Percentiles rank a stretch among this genome's conserved stretches.
Evolutionary conservation across 192 early-diverging fungal genomes (phyloP).

Genomic region (Funneliformis geosporum): DNA sequence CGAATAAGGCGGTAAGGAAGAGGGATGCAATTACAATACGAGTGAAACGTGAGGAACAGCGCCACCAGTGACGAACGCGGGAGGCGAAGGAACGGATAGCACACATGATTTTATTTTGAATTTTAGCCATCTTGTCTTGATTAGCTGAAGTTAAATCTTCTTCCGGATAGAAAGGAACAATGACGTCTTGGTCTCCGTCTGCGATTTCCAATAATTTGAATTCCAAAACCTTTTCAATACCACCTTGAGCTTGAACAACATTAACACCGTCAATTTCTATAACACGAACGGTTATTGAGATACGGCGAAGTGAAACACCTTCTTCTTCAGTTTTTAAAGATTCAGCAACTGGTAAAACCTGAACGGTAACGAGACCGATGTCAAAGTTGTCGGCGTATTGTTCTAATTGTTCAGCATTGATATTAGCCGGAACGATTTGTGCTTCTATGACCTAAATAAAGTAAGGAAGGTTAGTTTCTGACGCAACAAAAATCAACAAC

Average conservation of each 20-base stretch:
- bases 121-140: neutral
- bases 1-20: slow-evolving; percentile 14
- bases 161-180: neutral
- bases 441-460: slow-evolving; percentile 39
- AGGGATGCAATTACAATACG: slow-evolving; percentile 5
- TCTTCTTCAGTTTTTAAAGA: slow-evolving; percentile 45
- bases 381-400: slow-evolving; percentile 53
- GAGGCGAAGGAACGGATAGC: neutral
- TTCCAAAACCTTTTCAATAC: slow-evolving; percentile 58
- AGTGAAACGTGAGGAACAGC: slow-evolving; percentile 3
- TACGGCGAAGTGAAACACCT: slow-evolving; percentile 47
- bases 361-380: slow-evolving; percentile 54
- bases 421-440: slow-evolving; percentile 38
- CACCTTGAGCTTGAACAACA: slow-evolving; percentile 51
- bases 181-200: slow-evolving; percentile 11
- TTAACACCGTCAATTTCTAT: slow-evolving; percentile 56
- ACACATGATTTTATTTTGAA: neutral
- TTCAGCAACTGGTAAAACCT: slow-evolving; percentile 51
- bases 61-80: slow-evolving; percentile 22
- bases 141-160: neutral
- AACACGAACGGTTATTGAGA: slow-evolving; percentile 49
- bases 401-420: slow-evolving; percentile 42
- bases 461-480: neutral
- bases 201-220: slow-evolving; percentile 49
- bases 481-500: neutral